phyloP scores from a whole-genome alignment of 2,329 filamentous ascomycete species.

The Talaromyces sp. region DNA sequence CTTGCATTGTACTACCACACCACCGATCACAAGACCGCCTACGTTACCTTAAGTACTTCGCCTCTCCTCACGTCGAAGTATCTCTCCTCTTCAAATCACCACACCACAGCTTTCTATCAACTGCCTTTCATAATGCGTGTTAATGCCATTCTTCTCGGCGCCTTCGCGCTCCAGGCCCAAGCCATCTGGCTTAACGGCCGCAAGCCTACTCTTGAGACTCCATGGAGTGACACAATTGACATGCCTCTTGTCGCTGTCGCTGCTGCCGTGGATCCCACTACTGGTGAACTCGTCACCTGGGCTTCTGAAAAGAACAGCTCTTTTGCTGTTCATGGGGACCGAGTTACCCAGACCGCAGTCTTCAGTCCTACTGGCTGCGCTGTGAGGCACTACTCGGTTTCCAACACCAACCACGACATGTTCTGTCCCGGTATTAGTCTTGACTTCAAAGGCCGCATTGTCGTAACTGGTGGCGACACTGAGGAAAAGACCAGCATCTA shows the following conservation, averaged over 20 bases:
- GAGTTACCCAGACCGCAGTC: conserved; percentile 13
- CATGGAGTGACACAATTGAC: conserved; percentile 10
- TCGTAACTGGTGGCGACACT: conserved; percentile 53
- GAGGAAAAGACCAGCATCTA: conserved; percentile 48
- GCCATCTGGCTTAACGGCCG: neutral
- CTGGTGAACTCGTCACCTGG: conserved; percentile 10
- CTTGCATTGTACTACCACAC: neutral
- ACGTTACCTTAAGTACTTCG: neutral
- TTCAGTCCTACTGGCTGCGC: conserved; percentile 8
- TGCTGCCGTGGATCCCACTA: conserved; percentile 10
- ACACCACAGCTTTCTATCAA: neutral
- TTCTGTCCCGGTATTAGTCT: conserved; percentile 46
- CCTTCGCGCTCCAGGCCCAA: conserved; percentile 2
- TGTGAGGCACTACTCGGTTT: conserved; percentile 8
- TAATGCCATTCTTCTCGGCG: neutral
- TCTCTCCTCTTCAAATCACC: neutral
- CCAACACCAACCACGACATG: conserved; percentile 14
- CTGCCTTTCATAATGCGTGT: neutral
- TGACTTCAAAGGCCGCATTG: conserved; percentile 45
- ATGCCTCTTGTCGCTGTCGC: conserved; percentile 14
- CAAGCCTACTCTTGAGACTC: conserved; percentile 3
- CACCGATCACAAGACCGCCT: neutral
- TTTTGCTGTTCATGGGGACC: conserved; percentile 8
- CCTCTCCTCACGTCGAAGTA: neutral
- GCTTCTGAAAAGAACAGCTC: conserved; percentile 6